phyloP scores from a whole-genome alignment of 192 early-diverging fungal genomes.

The Umbelopsis sp. region DNA sequence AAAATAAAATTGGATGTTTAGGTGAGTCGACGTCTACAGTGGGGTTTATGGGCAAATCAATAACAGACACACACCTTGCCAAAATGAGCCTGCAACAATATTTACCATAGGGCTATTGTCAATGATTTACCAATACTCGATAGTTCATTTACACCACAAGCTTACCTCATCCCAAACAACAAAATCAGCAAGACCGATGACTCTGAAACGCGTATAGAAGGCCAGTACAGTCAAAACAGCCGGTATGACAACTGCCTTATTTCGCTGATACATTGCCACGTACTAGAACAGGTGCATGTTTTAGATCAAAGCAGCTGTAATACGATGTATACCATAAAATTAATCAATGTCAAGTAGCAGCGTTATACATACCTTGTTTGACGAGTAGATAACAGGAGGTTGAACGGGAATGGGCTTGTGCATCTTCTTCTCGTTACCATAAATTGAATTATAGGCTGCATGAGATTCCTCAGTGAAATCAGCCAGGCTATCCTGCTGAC shows the following conservation, averaged over 20 bases:
- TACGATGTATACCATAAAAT: background rate
- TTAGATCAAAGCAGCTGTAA: constrained; percentile 1
- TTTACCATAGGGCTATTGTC: too few relatives aligned
- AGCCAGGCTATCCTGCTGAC: background rate
- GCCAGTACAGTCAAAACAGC: constrained; percentile 60
- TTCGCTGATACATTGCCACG: constrained; percentile 45
- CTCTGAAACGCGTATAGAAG: constrained; percentile 66
- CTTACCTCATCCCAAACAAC: constrained; percentile 81
- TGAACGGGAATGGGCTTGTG: constrained; percentile 25
- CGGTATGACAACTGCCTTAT: constrained; percentile 52
- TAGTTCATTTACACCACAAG: constrained; percentile 28
- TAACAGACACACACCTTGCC: constrained; percentile 45
- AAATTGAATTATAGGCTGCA: background rate
- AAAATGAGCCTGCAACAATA: constrained; percentile 63
- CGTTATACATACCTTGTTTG: constrained; percentile 45
- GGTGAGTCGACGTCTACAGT: too few relatives aligned
- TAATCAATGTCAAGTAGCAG: background rate
- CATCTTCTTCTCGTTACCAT: constrained; percentile 14
- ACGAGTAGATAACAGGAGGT: constrained; percentile 38
- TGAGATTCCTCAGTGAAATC: background rate
- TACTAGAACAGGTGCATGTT: constrained; percentile 21
- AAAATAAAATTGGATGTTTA: background rate
- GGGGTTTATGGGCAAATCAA: background rate
- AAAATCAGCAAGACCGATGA: constrained; percentile 58
- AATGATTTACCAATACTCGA: too few relatives aligned